Evolutionary conservation across 176 grass and related monocot species (phyloP), one percentile per base, ranked within the genome.

Genomic region (Poa pratensis): DNA sequence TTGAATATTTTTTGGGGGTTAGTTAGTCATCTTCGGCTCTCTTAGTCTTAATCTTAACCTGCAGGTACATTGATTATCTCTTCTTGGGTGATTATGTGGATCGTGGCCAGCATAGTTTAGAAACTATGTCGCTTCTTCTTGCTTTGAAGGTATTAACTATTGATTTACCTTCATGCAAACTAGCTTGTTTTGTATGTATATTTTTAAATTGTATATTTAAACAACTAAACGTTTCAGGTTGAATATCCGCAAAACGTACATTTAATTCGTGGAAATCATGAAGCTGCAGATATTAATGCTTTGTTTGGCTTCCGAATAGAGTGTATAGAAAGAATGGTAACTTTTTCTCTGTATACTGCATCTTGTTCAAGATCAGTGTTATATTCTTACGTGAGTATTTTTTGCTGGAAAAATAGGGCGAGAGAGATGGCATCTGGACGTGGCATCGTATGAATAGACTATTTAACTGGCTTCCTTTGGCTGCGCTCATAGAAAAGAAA

Each of bases 61-160:
- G 78, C 84, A 99, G 97, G 74, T 99, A 99, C 71, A 96, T 99
- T 53, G 97, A 99, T 92, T 99, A 99, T 86, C 92, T 99, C 18
- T 99, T 99, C 81, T 94, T 99, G 92, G 97, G 97, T 69, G 97
- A 99, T 88, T 99, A 99, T 81, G 97, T 99, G 75, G 97, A 99
- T 80, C 97, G 97, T 55, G 97, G 97, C 66, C 97, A 99, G 78
- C 97, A 99, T 88, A 99, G 97, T 90, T 89, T 99, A 81, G 97
- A 99, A 94, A 99, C 97, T 67, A 99, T 99, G 48, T 74, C 88
- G 45, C 97, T 99, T 92, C 97, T 99, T 80, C 94, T 99, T 90
- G 97, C 97, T 55, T 80, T 99, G 86, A 99, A 99, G 94, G 97
- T 99, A 96, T 82, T 77, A 50, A 49, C 9, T 79, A 5, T 60